These are phyloP conservation scores for Camellia lanceoleosa DNA, from an alignment of 148 eudicot species.

Conservation along the genomic window DNA sequence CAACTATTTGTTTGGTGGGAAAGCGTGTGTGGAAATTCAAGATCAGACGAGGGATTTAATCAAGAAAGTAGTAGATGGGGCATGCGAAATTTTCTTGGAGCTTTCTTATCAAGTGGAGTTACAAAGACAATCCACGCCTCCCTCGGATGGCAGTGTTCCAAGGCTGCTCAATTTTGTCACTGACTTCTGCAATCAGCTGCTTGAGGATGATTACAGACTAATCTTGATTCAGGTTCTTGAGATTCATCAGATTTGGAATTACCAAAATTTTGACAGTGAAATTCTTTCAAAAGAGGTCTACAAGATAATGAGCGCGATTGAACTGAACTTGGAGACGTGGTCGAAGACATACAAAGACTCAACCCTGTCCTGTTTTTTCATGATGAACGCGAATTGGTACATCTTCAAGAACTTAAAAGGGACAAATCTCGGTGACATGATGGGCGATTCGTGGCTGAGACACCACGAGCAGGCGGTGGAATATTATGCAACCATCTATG, in stretches of 20 bases:
- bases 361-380: conserved; percentile 52
- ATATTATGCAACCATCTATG: conserved; percentile 37
- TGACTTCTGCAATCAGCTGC: conserved; percentile 57
- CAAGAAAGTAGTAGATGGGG: conserved; percentile 57
- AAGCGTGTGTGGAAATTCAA: conserved; percentile 49
- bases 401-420: conserved; percentile 42
- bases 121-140: conserved; percentile 45
- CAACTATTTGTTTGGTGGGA: conserved; percentile 63
- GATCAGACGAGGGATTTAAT: conserved; percentile 64
- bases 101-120: conserved; percentile 65
- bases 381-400: conserved; percentile 79
- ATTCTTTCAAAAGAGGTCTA: conserved; percentile 41
- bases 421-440: conserved; percentile 54
- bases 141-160: conserved; percentile 64
- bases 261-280: conserved; percentile 24
- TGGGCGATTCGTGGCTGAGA: conserved; percentile 61
- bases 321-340: conserved; percentile 69
- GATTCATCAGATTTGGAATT: conserved; percentile 61
- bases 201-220: conserved; percentile 50
- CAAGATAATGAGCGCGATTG: conserved; percentile 52
- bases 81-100: conserved; percentile 67
- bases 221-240: conserved; percentile 51
- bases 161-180: conserved; percentile 63
- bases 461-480: conserved; percentile 35
- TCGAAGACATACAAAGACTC: conserved; percentile 50